Base-by-base conservation (phyloP, 2,329 filamentous ascomycete genomes). In the Lanzia echinophila region DNA sequence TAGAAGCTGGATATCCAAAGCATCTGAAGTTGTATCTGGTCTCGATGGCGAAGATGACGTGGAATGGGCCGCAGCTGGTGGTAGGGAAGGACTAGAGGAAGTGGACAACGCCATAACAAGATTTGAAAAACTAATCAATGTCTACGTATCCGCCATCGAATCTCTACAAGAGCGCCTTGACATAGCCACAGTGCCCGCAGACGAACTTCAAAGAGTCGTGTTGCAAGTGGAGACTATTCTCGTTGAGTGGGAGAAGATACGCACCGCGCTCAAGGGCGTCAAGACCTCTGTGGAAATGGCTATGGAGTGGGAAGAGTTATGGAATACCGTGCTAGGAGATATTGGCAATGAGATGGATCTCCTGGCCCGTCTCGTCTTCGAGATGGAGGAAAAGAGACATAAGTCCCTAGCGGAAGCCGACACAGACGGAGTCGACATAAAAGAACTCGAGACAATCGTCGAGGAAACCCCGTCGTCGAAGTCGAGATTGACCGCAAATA, bases 221-320 rank as follows among this genome's bases (percentile, higher is more conserved):
- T 76, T 81, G 11, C 90, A 96, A 72, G 96, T 97, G 87, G 92
- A 97, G 64, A 77, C 78, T 19, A 94, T 96, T 56, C 75, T 96
- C 57, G 77, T 78, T 34, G 88, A 91, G 64, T 99, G 94, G 94
- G 78, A 83, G 43, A 83, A 84, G 60, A 92, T 96, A 63, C 87
- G 90, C 63, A 77, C 75, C 41, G 86, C 87, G 1, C 74, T 99
- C 48, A 87, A 86, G 59, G 84, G 73, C 24, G 87, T 96, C 53
- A 95, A 95, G 68, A 81, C 81, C 46, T 92, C 97, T 67, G 92
- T 99, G 17, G 94, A 97, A 70, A 84, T 96, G 55, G 94, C 94
- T 45, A 95, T 97, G 90, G 94, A 99, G 67, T 99, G 92, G 92
- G 91, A 96, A 69, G 91, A 97, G 71, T 77, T 99, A 34, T 97